Evolutionary conservation across 2,329 filamentous ascomycete genomes (phyloP).

Genomic region (Cladosporium sp.): DNA sequence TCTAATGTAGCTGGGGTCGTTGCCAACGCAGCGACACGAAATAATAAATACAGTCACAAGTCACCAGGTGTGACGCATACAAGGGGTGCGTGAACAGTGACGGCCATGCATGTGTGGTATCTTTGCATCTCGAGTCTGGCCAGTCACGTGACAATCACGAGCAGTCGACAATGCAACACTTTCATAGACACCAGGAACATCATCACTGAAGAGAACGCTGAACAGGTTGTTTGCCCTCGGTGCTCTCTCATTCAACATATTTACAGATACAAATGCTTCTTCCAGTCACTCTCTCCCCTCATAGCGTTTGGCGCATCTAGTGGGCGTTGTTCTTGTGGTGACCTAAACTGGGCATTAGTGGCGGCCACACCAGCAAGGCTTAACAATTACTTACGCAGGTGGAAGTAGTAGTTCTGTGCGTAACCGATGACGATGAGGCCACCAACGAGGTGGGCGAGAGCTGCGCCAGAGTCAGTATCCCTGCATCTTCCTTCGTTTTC

Average conservation of each 20-base stretch:
- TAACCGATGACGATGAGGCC: constrained; percentile 82
- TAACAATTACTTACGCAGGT: constrained; percentile 74
- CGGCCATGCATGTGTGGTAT: neutral
- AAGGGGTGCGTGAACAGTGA: neutral
- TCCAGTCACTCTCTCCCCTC: constrained; percentile 8
- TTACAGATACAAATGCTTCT: constrained; percentile 24
- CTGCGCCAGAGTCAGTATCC: constrained; percentile 52
- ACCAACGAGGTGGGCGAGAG: constrained; percentile 83
- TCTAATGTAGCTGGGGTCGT: neutral
- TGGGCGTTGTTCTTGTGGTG: constrained; percentile 99
- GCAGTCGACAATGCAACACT: neutral
- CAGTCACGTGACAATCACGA: neutral
- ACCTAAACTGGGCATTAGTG: constrained; percentile 58
- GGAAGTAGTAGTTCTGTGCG: constrained; percentile 99
- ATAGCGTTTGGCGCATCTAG: constrained; percentile 52
- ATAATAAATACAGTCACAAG: neutral
- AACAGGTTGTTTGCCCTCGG: neutral
- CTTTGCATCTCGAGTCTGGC: neutral
- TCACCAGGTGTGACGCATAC: neutral
- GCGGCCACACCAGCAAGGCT: neutral
- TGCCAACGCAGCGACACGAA: neutral
- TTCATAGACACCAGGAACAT: neutral
- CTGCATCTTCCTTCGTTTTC: neutral
- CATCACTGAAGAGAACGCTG: neutral
- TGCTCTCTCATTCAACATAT: constrained; percentile 22